Base-by-base conservation (phyloP, 192 early-diverging fungal genomes). In the Geranomyces michiganensis region DNA sequence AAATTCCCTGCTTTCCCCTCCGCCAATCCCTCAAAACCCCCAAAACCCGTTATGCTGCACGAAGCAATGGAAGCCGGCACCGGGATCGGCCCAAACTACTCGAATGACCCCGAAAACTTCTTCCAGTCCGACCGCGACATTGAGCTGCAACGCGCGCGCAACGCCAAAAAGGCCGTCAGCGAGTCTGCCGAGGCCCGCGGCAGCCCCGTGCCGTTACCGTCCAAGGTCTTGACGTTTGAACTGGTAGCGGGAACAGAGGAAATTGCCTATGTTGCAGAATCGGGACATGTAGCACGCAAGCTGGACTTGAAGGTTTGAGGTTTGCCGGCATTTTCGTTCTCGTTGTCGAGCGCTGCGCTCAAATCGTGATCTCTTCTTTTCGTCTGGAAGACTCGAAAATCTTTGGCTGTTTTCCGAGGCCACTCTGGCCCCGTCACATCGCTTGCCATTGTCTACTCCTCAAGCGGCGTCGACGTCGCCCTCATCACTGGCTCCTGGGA, bases 401-500 rank as follows among this genome's bases (percentile, higher is more conserved):
- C 49, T n/a, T 21, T 75, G 17, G 44, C 21, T 19, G 24, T 58
- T 1, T 87, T 81, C 68, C 71, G 71, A 36, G 87, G 87, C 6
- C 87, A 88, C 65, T 64, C 69, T 4, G 87, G 87, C 6, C 87
- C 87, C 27, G 87, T 88, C 26, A 88, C 87, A 24, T 80, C 72
- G 36, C 51, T 85, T 21, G 79, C 67, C 4, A 46, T 81, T 32
- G 69, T 61, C 21, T 76, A 78, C 64, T 56, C 73, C 36, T 19
- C 33, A 8, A 22, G 43, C 21, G 68, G 68, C 14, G n/a, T 31
- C 1, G 87, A 81, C 27, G 85, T 81, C 7, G 88, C 82, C 41
- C 77, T 95, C 22, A 85, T 93, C 59, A 96, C 92, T 0, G 93
- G 92, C 24, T 96, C 96, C 9, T 98, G 96, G 96, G 96, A 98